phyloP scores from a whole-genome alignment of 805 yeast genomes.

The Nakazawaea ambrosiae region DNA sequence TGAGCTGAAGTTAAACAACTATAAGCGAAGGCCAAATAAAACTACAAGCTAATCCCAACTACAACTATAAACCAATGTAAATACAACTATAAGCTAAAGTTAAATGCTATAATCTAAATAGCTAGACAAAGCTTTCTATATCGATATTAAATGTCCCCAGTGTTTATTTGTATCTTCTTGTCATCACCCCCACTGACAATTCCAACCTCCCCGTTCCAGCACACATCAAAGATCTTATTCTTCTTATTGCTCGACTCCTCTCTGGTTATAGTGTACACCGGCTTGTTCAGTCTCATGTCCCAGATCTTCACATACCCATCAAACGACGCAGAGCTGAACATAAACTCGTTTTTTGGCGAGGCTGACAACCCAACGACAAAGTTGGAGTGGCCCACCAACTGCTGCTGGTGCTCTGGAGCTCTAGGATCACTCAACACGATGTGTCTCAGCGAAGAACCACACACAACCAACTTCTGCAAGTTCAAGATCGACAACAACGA shows the following conservation, averaged over 20 bases:
- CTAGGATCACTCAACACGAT: constrained; percentile 92
- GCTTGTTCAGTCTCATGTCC: constrained; percentile 85
- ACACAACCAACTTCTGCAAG: constrained; percentile 65
- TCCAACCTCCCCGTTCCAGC: constrained; percentile 76
- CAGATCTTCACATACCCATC: constrained; percentile 94
- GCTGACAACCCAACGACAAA: constrained; percentile 78
- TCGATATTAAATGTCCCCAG: constrained; percentile 13
- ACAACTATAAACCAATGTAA: too few relatives aligned
- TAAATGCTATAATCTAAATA: too few relatives aligned
- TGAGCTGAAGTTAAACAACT: too few relatives aligned
- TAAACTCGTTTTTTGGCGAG: constrained; percentile 70
- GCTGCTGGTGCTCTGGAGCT: constrained; percentile 50
- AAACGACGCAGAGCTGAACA: constrained; percentile 89
- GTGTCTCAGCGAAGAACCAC: constrained; percentile 98
- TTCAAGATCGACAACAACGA: constrained; percentile 72
- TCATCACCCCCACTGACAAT: constrained; percentile 92
- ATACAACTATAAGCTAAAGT: too few relatives aligned
- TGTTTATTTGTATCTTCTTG: constrained; percentile 81
- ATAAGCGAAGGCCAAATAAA: too few relatives aligned
- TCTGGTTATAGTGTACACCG: constrained; percentile 78
- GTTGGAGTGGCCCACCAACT: constrained; percentile 83
- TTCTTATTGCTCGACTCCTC: constrained; percentile 39
- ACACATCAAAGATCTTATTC: constrained; percentile 68
- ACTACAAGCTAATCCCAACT: too few relatives aligned
- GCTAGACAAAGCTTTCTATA: too few relatives aligned